Evolutionary conservation across 2,329 filamentous ascomycete genomes (phyloP).

Genomic region (Penicillium olsonii): DNA sequence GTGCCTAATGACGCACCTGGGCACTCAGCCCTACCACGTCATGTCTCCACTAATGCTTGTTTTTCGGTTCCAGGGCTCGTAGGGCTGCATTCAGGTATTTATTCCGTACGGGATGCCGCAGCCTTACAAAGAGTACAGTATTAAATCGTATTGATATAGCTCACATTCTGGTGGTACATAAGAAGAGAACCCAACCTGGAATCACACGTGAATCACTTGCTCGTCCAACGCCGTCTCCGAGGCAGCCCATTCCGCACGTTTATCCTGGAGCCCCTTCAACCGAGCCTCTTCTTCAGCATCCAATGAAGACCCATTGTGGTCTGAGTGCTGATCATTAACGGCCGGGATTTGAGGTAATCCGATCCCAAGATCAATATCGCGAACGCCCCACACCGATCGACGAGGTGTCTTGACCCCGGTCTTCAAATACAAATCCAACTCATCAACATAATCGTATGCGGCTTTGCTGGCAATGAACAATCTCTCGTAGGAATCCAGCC

Average conservation of each 20-base stretch:
- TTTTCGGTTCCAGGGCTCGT: neutral
- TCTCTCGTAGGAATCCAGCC: conserved; percentile 19
- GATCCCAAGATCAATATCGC: conserved; percentile 1
- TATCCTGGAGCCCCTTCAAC: neutral
- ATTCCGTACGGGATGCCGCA: too few relatives aligned
- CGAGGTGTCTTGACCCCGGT: conserved; percentile 6
- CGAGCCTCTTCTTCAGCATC: neutral
- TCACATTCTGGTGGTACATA: too few relatives aligned
- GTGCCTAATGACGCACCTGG: neutral
- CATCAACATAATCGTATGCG: conserved; percentile 17
- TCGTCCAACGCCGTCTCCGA: neutral
- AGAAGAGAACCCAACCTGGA: neutral
- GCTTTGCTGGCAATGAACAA: conserved; percentile 13
- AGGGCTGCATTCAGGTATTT: neutral
- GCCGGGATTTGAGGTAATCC: neutral
- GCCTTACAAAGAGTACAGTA: too few relatives aligned
- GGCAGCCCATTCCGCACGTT: neutral
- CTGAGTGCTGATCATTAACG: neutral
- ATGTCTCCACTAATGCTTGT: neutral
- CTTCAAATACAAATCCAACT: conserved; percentile 12
- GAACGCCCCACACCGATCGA: neutral
- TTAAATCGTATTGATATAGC: too few relatives aligned
- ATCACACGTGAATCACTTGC: neutral
- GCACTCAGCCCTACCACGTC: conserved; percentile 10
- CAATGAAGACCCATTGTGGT: neutral